Evolutionary conservation across 208 protist species (phyloP), one percentile per base, ranked within the genome.

Genomic region (Leishmania guyanensis): DNA sequence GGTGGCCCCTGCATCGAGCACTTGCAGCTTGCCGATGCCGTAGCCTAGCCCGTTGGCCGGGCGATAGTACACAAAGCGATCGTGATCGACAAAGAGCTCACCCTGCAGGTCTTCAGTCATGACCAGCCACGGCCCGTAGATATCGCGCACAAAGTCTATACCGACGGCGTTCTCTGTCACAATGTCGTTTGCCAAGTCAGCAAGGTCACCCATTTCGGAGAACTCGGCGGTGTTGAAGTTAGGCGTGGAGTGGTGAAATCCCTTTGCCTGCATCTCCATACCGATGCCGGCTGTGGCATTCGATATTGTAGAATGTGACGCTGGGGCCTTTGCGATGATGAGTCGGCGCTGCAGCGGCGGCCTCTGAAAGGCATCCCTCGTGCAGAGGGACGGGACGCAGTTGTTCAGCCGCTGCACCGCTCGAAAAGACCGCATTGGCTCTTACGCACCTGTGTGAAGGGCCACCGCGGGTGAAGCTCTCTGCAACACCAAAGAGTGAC

Each of bases 51-150:
- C 93, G 66, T 93, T 95, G 5, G 92, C 93, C 1, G 95, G 95
- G 16, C 95, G 93, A 64, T 94, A 94, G 81, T 91, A 97, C 6
- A 96, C 92, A 78, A 96, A 93, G 5, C 84, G 46, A 75, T 98
- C 93, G 77, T 94, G 87, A 56, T 98, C 95, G n/a, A 98, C 65
- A 60, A 96, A 96, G 33, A 98, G 85, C 84, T 98, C 93, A 2
- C 93, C 95, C 75, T 96, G 90, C 58, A 96, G 74, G 36, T 95
- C 93, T 17, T 96, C 92, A 29, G 94, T 94, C 87, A 98, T 94
- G 46, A 96, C 88, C 8, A 98, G 88, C 93, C 94, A 98, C 66
- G 93, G 93, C 53, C 94, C 94, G 80, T 96, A 89, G 33, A 98
- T 83, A 77, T 98, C 91, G 10, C 81, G 80, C 53, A 82, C 78